Conservation (phyloP, 1,284 basidiomycete species). For the Boletus sp. region DNA sequence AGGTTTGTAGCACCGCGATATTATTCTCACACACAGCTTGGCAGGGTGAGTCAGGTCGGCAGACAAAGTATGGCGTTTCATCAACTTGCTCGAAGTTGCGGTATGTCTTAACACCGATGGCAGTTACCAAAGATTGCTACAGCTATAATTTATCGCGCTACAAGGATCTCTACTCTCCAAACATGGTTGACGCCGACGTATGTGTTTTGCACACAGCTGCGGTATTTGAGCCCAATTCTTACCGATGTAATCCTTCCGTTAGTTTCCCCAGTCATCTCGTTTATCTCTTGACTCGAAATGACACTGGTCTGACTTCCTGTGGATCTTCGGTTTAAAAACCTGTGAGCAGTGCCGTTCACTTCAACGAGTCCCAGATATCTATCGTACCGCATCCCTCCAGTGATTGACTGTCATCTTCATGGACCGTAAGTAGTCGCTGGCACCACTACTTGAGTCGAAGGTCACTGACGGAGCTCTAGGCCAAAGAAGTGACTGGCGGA, state of each 20-base stretch:
- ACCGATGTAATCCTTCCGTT: conserved; percentile 7
- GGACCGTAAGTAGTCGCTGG: conserved; percentile 18
- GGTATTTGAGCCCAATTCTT: conserved; percentile 12
- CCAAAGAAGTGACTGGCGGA: conserved; percentile 27
- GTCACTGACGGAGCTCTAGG: conserved; percentile 16
- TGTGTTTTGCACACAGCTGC: conserved; percentile 21
- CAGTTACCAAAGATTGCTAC: conserved; percentile 18
- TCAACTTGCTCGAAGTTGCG: conserved; percentile 18
- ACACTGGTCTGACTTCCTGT: conserved; percentile 27
- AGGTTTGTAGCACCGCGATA: conserved; percentile 11
- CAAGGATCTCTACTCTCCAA: conserved; percentile 15
- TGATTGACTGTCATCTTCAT: conserved; percentile 11
- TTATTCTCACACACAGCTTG: conserved; percentile 35
- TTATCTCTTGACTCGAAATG: conserved; percentile 29
- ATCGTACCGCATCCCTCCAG: neutral
- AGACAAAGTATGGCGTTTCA: conserved; percentile 28
- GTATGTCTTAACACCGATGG: conserved; percentile 21
- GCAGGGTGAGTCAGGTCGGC: conserved; percentile 29
- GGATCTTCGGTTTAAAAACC: conserved; percentile 25
- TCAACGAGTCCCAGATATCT: conserved; percentile 10
- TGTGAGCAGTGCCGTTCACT: neutral
- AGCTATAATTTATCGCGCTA: conserved; percentile 16
- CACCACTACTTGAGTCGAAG: neutral
- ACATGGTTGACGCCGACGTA: conserved; percentile 15
- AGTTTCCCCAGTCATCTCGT: conserved; percentile 12